Evolutionary conservation across 352 stramenopile species (phyloP), one percentile per base, ranked within the genome.

Genomic region (Chrysophaeum taylorii): DNA sequence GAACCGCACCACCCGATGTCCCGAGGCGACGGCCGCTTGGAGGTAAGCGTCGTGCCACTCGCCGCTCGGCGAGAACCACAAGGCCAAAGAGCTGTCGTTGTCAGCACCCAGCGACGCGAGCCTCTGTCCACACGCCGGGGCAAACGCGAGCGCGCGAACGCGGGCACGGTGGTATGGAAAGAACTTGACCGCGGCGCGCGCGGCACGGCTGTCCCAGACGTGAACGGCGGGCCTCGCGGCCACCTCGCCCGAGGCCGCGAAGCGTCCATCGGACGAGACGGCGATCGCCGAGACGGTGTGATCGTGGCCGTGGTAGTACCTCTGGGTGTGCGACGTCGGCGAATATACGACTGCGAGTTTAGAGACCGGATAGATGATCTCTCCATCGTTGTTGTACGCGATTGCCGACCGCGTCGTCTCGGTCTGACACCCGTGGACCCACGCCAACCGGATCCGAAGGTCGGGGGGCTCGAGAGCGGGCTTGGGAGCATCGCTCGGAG

Each of bases 81-180:
- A 31, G 27, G 68, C 82, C 45, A 88, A 69, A n/a, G 64, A 79
- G 31, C 79, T 71, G 38, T 81, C 71, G 25, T 69, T 70, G 54
- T 86, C 78, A n/a, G 70, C 68, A 48, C 78, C 77, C 18, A 86
- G 72, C 36, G 73, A 75, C 4, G 81, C 71, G 43, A 89, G 72
- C 27, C 60, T 68, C 29, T 60, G 66, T 0, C 64, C 75, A n/a
- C n/a, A n/a, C 64, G 85, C 74, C 0, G 75, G 80, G 12, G 82
- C 82, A 72, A 97, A 97, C 0, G 81, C 77, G 27, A 97, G 29
- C 23, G 84, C 77, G 27, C 89, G 71, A 1, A 96, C 80, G 0
- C 84, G 87, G 16, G 85, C 80, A 68, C 87, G 83, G 70, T 94
- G 88, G 37, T 67, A 64, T 53, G 73, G 70, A 0, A 62, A 38